These are phyloP conservation scores for Scheffersomyces lignosus DNA, from an alignment of 805 yeast species.

Conservation along the genomic window DNA sequence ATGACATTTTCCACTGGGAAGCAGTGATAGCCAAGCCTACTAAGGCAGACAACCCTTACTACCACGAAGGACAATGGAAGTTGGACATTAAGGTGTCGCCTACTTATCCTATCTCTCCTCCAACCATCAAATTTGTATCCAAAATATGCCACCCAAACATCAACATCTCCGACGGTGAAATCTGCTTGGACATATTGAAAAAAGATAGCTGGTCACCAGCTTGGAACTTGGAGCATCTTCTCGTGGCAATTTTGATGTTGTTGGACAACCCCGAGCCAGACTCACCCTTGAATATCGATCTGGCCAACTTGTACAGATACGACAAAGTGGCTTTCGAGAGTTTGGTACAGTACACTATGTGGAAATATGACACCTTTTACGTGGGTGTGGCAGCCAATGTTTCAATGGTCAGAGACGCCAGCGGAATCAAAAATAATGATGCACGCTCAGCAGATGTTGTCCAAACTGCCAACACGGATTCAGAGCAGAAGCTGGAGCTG, in stretches of 20 bases:
- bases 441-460: too few relatives aligned
- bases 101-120: constrained; percentile 62
- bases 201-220: constrained; percentile 69
- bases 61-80: constrained; percentile 50
- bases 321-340: constrained; percentile 41
- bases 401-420: constrained; percentile 2
- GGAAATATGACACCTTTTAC: constrained; percentile 36
- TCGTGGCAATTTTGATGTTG: constrained; percentile 58
- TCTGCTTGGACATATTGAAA: constrained; percentile 67
- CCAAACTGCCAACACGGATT: too few relatives aligned
- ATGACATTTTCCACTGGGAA: constrained; percentile 52
- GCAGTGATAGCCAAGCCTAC: constrained; percentile 52
- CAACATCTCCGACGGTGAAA: constrained; percentile 55
- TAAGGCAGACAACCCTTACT: constrained; percentile 47
- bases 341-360: constrained; percentile 39
- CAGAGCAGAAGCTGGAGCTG: neutral
- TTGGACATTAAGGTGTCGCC: constrained; percentile 45
- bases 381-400: constrained; percentile 2
- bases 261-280: constrained; percentile 68
- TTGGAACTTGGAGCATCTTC: constrained; percentile 58
- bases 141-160: constrained; percentile 45
- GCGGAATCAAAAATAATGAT: constrained; percentile 1
- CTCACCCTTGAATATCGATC: constrained; percentile 69
- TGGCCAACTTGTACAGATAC: constrained; percentile 57
- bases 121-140: constrained; percentile 48